Base-by-base conservation (phyloP, 176 grass and related monocot species). In the Juncus inflexus region DNA sequence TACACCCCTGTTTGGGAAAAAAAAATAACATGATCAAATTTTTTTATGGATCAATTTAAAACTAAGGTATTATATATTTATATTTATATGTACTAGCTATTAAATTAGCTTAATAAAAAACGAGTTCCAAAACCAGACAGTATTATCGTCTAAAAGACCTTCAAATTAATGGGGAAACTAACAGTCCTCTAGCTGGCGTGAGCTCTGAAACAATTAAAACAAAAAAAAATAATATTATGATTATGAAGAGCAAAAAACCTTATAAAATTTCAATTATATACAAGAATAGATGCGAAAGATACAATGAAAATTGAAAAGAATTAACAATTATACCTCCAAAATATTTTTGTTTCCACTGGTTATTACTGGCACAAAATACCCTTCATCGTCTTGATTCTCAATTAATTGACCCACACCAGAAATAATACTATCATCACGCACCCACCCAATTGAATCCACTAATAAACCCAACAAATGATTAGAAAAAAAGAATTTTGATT, bases 381-480 rank as follows among this genome's bases (percentile, higher is more conserved):
- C 84, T 49, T 82, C 84, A 62, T 97, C 87, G 12, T 81, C 78
- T 38, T 67, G 79, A 74, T 82, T 79, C 75, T 90, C 85, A 77
- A 83, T 91, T 58, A 97, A 78, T 74, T 66, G 74, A 83, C 85
- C 62, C 75, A 74, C 87, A 67, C 84, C 84, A 10, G 89, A 12
- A 86, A 91, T 75, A 74, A 89, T 85, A 73, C 84, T 83, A 64
- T 97, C 87, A 81, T 81, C 74, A 8, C 74, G 82, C 65, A 89
- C 72, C 92, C 87, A 97, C 52, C 80, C 77, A 64, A 91, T 69
- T 42, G 87, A 89, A 84, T 97, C 92, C 76, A 91, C 92, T 96
- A 73, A 63, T 82, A 67, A 70, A 72, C 67, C 66, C 64, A 42
- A 74, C 72, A 38, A 75, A 57, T 56, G 52, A 5, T 36, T 28